Evolutionary conservation across 345 rosid genomes (phyloP).

Genomic region (Acer saccharum): DNA sequence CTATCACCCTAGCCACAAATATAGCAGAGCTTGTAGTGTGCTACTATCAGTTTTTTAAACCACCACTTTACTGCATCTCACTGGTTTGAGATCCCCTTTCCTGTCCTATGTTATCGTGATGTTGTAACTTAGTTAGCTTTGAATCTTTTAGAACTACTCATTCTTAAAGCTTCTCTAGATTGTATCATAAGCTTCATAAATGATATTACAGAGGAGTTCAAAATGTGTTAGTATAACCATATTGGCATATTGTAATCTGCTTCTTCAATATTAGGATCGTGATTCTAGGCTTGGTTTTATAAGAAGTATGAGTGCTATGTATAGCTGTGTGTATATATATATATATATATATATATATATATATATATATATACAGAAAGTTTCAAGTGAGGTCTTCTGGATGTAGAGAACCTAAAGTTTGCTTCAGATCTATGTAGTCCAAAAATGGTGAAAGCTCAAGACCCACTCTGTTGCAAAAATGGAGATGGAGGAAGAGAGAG

Average conservation of each 20-base stretch:
- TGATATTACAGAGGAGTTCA: not conserved
- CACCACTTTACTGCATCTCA: not conserved
- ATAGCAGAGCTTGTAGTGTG: not conserved
- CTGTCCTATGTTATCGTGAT: not conserved
- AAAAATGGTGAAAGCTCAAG: too few species aligned
- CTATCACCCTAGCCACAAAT: not conserved
- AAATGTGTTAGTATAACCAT: not conserved
- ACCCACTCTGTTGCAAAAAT: too few species aligned
- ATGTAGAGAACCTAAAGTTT: too few species aligned
- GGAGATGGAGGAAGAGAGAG: too few species aligned
- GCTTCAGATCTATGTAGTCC: too few species aligned
- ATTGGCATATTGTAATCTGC: not conserved
- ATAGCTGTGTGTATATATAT: too few species aligned
- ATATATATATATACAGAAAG: too few species aligned
- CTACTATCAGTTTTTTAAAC: not conserved
- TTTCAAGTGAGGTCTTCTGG: too few species aligned
- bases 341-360: too few species aligned
- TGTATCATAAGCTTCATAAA: not conserved
- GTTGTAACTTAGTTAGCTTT: not conserved
- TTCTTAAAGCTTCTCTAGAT: not conserved
- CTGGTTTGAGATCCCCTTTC: not conserved
- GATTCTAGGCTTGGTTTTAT: not conserved
- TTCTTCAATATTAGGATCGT: not conserved
- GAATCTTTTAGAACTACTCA: not conserved
- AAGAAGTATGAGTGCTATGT: too few species aligned